Evolutionary conservation across 2,329 filamentous ascomycete genomes (phyloP), one percentile per base, ranked within the genome.

Genomic region (Fusarium sp.): DNA sequence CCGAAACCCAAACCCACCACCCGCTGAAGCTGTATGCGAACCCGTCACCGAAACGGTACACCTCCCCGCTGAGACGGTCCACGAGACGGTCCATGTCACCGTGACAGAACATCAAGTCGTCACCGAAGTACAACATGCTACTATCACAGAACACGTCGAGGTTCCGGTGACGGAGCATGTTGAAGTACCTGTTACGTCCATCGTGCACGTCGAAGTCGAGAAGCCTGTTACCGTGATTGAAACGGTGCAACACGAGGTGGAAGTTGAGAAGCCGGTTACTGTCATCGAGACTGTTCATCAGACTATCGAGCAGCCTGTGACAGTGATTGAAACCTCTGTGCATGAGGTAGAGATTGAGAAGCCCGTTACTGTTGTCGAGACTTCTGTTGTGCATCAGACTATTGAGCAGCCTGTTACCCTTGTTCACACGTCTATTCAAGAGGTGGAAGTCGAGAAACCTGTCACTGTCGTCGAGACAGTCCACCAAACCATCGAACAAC

Each of bases 1-100:
- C 49, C 56, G 60, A 37, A 67, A 61, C 12, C 54, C 41, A 23
- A 43, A 43, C 49, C 49, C 49, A 21, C 49, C 58, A 14, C 65
- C 58, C 6, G 61, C 44, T 7, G 56, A 69, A 23, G 52, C 48
- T 10, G 60, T 52, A 8, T 70, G 57, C 41, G 62, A 66, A 48
- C 50, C 66, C 2, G 62, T 70, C 12, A 67, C 67, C n/a, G 56
- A 62, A 31, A 62, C 58, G 1, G 59, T 62, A 3, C 59, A 63
- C 9, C 37, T 69, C 6, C 65, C 55, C 13, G 50, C 62, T 14
- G 26, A 57, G 37, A 58, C 59, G 18, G 52, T 64, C 4, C 57
- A 60, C 25, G 55, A 54, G 23, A 61, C 58, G 3, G 58, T 61
- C 13, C 49, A 52, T 18, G 56, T 61, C 30, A 62, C 58, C 2